These are phyloP conservation scores for Blastobotrys apis DNA, from an alignment of 1,139 yeast genomes.

Conservation along the genomic window DNA sequence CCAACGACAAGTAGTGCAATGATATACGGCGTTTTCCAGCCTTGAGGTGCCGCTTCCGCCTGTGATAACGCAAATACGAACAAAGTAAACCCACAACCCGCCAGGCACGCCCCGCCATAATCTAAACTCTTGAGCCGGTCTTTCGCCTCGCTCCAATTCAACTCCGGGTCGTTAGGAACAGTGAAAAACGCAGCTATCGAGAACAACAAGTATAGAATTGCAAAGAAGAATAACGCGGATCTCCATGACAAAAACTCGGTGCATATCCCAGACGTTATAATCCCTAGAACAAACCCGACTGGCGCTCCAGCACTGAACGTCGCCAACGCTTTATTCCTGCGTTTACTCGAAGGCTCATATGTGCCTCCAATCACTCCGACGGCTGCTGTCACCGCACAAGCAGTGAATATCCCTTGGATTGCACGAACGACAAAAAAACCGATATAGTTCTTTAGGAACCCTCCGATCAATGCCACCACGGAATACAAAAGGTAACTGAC, in stretches of 20 bases:
- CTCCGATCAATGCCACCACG: constrained; percentile 38
- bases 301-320: constrained; percentile 47
- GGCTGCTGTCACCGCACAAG: constrained; percentile 43
- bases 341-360: constrained; percentile 34
- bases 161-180: constrained; percentile 35
- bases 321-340: constrained; percentile 44
- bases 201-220: constrained; percentile 36
- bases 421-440: constrained; percentile 40
- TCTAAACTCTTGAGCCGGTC: constrained; percentile 34
- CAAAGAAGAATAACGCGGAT: constrained; percentile 39
- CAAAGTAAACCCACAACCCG: constrained; percentile 39
- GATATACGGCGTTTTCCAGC: constrained; percentile 47
- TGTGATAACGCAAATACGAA: constrained; percentile 43
- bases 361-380: constrained; percentile 44
- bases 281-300: constrained; percentile 42
- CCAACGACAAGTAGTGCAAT: constrained; percentile 43
- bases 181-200: constrained; percentile 28
- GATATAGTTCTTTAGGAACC: constrained; percentile 39
- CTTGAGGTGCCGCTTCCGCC: constrained; percentile 38
- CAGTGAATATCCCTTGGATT: constrained; percentile 41
- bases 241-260: constrained; percentile 40
- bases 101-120: constrained; percentile 40
- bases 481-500: constrained; percentile 36
- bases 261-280: constrained; percentile 42
- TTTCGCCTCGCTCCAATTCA: constrained; percentile 15